phyloP scores from a whole-genome alignment of 495 filamentous ascomycete genomes.

The Halenospora varia region DNA sequence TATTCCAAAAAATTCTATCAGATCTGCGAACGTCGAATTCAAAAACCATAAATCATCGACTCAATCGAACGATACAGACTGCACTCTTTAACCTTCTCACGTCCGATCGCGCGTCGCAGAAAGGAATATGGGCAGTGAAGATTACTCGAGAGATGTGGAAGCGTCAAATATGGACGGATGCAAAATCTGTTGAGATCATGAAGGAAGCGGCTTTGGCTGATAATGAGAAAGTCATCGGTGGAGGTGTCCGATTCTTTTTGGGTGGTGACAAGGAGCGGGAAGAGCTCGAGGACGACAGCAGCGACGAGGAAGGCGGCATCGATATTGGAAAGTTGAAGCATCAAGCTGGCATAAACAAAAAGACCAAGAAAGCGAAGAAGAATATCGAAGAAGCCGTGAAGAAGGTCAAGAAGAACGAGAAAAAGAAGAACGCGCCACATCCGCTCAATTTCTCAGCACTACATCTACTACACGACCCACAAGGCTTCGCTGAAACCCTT shows the following conservation, averaged over 20 bases:
- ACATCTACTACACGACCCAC: constrained; percentile 93
- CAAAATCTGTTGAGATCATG: constrained; percentile 89
- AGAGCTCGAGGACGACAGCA: constrained; percentile 83
- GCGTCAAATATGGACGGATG: constrained; percentile 82
- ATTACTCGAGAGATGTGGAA: constrained; percentile 85
- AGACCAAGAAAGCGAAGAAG: constrained; percentile 80
- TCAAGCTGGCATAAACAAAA: constrained; percentile 88
- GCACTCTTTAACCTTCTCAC: constrained; percentile 88
- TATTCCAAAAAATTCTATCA: constrained; percentile 88
- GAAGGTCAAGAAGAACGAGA: constrained; percentile 75
- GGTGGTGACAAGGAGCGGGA: constrained; percentile 93
- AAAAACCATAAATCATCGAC: constrained; percentile 80
- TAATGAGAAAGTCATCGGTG: constrained; percentile 84
- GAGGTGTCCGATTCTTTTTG: constrained; percentile 89
- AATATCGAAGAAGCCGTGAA: constrained; percentile 73
- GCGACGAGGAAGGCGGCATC: constrained; percentile 65
- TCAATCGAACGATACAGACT: constrained; percentile 90
- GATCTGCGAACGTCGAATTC: constrained; percentile 83
- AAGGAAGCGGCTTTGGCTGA: constrained; percentile 79
- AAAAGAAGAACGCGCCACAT: constrained; percentile 81
- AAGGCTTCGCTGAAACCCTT: constrained; percentile 86
- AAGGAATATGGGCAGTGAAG: constrained; percentile 92
- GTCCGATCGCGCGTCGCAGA: constrained; percentile 74
- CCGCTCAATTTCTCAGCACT: constrained; percentile 95
- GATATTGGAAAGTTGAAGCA: constrained; percentile 82